Conservation (phyloP, 495 filamentous ascomycete genomes). For the Paragyromitra xinjiangensis region DNA sequence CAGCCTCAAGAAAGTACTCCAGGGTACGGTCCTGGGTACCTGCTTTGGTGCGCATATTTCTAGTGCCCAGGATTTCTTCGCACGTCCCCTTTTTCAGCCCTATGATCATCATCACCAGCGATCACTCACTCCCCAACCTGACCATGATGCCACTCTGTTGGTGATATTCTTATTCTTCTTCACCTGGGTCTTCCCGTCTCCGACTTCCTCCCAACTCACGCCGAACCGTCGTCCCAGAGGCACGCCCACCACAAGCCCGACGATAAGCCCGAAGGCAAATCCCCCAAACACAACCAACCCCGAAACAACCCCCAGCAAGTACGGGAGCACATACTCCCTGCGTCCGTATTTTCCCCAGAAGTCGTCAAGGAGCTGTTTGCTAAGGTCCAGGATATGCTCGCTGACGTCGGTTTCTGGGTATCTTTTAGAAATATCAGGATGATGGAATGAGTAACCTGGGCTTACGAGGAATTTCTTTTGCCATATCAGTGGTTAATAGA, state of each 20-base stretch:
- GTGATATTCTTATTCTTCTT: not conserved
- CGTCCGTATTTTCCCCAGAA: not conserved
- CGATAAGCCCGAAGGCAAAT: conserved; percentile 13
- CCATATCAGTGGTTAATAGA: not conserved
- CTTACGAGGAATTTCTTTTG: conserved; percentile 4
- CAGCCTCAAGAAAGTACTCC: not conserved
- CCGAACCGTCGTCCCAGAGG: not conserved
- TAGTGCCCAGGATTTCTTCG: not conserved
- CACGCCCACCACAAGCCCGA: not conserved
- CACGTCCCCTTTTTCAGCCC: conserved; percentile 25
- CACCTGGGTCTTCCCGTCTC: not conserved
- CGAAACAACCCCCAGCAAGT: not conserved
- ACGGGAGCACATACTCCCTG: conserved; percentile 3
- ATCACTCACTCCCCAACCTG: conserved; percentile 35
- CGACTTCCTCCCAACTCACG: not conserved
- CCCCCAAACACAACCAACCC: conserved; percentile 5
- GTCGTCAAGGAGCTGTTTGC: not conserved
- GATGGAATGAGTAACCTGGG: not conserved
- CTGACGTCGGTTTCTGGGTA: not conserved
- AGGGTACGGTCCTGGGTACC: not conserved
- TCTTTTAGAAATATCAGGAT: not conserved
- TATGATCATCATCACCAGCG: conserved; percentile 29
- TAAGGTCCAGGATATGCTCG: not conserved
- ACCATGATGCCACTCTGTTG: conserved; percentile 10
- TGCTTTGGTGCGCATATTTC: not conserved